Conservation (phyloP, 225 moss, liverwort and hornwort genomes). For the Polytrichum commune region DNA sequence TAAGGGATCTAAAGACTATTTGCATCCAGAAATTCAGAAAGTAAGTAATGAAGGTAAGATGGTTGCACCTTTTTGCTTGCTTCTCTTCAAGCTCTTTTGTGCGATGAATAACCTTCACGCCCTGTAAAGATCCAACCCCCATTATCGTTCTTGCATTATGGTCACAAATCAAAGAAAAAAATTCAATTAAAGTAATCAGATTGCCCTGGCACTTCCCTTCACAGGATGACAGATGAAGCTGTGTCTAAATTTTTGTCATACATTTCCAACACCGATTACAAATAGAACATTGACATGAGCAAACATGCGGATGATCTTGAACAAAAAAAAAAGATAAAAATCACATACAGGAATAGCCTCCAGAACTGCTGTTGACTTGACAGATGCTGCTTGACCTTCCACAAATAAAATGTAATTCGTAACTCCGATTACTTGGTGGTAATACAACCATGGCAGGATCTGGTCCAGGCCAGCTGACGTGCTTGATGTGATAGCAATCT, state of each 20-base stretch:
- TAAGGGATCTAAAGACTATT: background rate
- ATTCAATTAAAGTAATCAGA: too few species aligned
- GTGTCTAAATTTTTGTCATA: too few species aligned
- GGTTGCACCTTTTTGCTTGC: slow-evolving; percentile 85
- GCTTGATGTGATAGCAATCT: slow-evolving; percentile 95
- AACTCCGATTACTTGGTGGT: slow-evolving; percentile 91
- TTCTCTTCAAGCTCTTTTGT: slow-evolving; percentile 97
- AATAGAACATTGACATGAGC: too few species aligned
- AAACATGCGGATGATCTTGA: too few species aligned
- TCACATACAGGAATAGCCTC: slow-evolving; percentile 81
- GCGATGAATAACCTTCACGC: slow-evolving; percentile 91
- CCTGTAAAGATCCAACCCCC: slow-evolving; percentile 38
- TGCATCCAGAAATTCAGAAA: background rate
- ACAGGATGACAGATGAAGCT: too few species aligned
- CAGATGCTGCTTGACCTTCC: slow-evolving; percentile 86
- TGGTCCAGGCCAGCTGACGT: slow-evolving; percentile 97
- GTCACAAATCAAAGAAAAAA: too few species aligned
- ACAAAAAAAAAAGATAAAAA: too few species aligned
- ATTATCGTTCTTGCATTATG: too few species aligned
- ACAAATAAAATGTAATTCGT: slow-evolving; percentile 96
- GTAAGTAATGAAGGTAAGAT: background rate
- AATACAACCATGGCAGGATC: slow-evolving; percentile 94
- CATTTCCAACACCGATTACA: too few species aligned
- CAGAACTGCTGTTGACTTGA: slow-evolving; percentile 82
- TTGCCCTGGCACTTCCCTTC: too few species aligned